A percentile compares a stretch with the other conserved stretches of the same genome.
These are phyloP conservation scores for Aureobasidium sp. DNA, from an alignment of 2,329 filamentous ascomycete genomes.

Conservation along the genomic window DNA sequence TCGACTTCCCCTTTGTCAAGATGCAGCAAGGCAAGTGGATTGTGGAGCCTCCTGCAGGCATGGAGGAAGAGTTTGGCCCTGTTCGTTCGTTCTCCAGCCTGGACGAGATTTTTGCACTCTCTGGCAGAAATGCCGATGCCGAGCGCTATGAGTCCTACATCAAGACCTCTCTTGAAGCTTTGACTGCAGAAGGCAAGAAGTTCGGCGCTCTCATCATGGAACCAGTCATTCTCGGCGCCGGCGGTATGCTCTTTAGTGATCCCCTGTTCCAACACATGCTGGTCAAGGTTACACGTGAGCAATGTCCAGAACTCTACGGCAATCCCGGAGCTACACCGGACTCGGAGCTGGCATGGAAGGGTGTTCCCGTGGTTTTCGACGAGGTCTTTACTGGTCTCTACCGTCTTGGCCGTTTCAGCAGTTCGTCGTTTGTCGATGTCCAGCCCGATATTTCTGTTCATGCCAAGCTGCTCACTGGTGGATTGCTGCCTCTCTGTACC, in stretches of 20 bases:
- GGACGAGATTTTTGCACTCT: conserved; percentile 56
- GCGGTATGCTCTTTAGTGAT: conserved; percentile 77
- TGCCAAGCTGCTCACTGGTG: conserved; percentile 77
- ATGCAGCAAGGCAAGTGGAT: conserved; percentile 61
- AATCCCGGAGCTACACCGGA: neutral
- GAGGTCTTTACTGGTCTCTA: conserved; percentile 85
- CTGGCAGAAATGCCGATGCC: conserved; percentile 35
- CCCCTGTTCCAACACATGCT: conserved; percentile 73
- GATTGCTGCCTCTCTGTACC: conserved; percentile 67
- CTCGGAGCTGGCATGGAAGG: conserved; percentile 50
- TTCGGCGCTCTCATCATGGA: conserved; percentile 77
- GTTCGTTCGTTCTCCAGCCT: conserved; percentile 43
- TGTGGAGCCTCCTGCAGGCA: conserved; percentile 48
- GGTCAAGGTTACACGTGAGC: conserved; percentile 55
- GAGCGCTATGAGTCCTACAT: conserved; percentile 57
- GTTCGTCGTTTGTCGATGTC: conserved; percentile 61
- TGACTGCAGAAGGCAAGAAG: conserved; percentile 53
- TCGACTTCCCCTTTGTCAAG: conserved; percentile 67
- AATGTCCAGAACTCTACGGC: conserved; percentile 13
- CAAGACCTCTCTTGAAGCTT: conserved; percentile 42
- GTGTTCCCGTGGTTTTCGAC: conserved; percentile 73
- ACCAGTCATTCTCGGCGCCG: conserved; percentile 71
- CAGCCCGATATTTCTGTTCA: conserved; percentile 72
- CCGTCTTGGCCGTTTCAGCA: conserved; percentile 65
- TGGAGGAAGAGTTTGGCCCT: conserved; percentile 42